Evolutionary conservation across 2,329 filamentous ascomycete species (phyloP).

Genomic region (Pseudogymnoascus sp.): DNA sequence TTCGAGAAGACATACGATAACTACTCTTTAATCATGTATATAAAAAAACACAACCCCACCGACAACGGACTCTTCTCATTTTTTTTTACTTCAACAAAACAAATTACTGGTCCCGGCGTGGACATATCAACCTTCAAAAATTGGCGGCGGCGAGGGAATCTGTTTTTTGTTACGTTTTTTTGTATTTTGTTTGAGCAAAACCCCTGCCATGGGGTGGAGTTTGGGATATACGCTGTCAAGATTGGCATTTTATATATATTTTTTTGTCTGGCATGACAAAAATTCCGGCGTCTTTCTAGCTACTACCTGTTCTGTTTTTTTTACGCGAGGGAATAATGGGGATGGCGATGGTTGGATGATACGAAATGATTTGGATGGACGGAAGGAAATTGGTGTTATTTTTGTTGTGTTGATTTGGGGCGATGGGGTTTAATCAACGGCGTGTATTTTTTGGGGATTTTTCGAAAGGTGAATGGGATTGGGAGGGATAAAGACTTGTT

Average conservation of each 20-base stretch:
- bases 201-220: neutral
- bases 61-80: neutral
- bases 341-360: neutral
- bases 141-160: neutral
- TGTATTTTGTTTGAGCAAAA: neutral
- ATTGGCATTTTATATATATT: neutral
- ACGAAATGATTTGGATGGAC: neutral
- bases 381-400: too few relatives aligned
- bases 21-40: neutral
- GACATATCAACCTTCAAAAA: neutral
- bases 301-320: neutral
- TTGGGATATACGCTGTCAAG: neutral
- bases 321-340: neutral
- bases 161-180: neutral
- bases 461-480: neutral
- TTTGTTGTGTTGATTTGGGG: neutral
- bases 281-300: neutral
- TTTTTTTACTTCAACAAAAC: neutral
- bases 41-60: neutral
- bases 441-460: neutral
- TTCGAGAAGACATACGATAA: neutral
- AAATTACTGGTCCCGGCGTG: neutral
- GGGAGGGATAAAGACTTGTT: neutral
- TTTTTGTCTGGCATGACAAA: neutral
- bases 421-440: neutral